phyloP scores from a whole-genome alignment of 2,329 filamentous ascomycete genomes.

The Fusarium circinatum region DNA sequence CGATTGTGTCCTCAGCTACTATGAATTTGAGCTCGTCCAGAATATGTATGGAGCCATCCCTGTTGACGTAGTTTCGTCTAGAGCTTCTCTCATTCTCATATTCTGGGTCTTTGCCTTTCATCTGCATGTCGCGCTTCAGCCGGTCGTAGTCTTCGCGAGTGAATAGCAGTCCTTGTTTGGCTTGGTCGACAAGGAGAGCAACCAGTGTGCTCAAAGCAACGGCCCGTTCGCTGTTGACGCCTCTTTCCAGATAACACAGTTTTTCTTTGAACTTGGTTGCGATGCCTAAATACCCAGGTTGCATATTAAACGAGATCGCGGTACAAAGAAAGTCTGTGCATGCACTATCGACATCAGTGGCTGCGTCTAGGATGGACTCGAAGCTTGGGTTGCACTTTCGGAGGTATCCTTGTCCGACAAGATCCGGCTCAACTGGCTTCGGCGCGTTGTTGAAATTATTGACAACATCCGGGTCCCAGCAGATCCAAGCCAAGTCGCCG shows the following conservation, averaged over 20 bases:
- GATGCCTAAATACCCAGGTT: slow-evolving; percentile 67
- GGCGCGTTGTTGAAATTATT: slow-evolving; percentile 72
- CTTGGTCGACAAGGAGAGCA: slow-evolving; percentile 65
- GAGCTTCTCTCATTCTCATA: slow-evolving; percentile 56
- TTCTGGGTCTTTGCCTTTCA: slow-evolving; percentile 49
- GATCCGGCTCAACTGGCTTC: slow-evolving; percentile 48
- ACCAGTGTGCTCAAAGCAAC: slow-evolving; percentile 63
- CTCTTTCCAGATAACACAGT: slow-evolving; percentile 68
- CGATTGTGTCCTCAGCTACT: slow-evolving; percentile 58
- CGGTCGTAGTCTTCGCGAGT: slow-evolving; percentile 35
- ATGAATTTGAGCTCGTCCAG: slow-evolving; percentile 71
- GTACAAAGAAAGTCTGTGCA: slow-evolving; percentile 59
- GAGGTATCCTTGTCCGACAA: slow-evolving; percentile 60
- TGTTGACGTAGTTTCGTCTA: slow-evolving; percentile 9
- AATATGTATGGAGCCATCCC: slow-evolving; percentile 57
- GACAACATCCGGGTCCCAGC: slow-evolving; percentile 76
- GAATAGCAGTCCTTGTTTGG: slow-evolving; percentile 66
- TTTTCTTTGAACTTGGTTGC: slow-evolving; percentile 73
- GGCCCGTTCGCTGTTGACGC: slow-evolving; percentile 57
- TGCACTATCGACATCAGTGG: slow-evolving; percentile 45
- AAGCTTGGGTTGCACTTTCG: slow-evolving; percentile 60
- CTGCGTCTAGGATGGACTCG: slow-evolving; percentile 51
- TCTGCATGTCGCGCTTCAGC: slow-evolving; percentile 33
- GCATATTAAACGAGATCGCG: slow-evolving; percentile 68
- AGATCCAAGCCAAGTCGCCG: slow-evolving; percentile 81